phyloP scores from a whole-genome alignment of 2,329 filamentous ascomycete genomes.

The Helicocarpus griseus region DNA sequence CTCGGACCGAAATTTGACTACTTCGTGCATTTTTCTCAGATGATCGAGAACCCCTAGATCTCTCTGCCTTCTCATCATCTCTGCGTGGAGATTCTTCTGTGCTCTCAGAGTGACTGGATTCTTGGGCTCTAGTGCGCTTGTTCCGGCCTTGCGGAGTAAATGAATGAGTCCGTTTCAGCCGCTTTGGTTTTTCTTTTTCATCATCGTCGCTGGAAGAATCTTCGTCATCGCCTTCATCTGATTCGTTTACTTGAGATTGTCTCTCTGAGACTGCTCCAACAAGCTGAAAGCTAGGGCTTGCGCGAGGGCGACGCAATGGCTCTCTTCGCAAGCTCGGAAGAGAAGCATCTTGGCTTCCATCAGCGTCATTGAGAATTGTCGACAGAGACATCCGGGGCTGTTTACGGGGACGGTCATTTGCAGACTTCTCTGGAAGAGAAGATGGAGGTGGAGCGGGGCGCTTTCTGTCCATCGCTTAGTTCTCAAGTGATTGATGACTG shows the following conservation, averaged over 20 bases:
- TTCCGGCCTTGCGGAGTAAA: neutral
- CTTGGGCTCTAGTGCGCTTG: neutral
- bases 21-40: no score
- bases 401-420: neutral
- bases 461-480: conserved; percentile 1
- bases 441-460: neutral
- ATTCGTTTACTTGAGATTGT: neutral
- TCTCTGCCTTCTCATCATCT: no score
- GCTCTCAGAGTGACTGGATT: neutral
- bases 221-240: neutral
- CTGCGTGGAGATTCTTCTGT: neutral
- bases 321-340: neutral
- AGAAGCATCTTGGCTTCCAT: neutral
- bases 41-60: no score
- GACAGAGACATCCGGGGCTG: neutral
- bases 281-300: neutral
- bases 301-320: neutral
- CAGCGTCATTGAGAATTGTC: neutral
- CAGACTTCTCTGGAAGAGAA: neutral
- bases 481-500: neutral
- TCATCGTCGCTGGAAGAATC: neutral
- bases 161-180: no score
- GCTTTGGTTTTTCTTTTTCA: neutral
- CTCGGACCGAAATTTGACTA: no score
- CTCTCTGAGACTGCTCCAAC: neutral